Base-by-base conservation (phyloP, 73 alveolate genomes). In the Blepharisma japonicum region DNA sequence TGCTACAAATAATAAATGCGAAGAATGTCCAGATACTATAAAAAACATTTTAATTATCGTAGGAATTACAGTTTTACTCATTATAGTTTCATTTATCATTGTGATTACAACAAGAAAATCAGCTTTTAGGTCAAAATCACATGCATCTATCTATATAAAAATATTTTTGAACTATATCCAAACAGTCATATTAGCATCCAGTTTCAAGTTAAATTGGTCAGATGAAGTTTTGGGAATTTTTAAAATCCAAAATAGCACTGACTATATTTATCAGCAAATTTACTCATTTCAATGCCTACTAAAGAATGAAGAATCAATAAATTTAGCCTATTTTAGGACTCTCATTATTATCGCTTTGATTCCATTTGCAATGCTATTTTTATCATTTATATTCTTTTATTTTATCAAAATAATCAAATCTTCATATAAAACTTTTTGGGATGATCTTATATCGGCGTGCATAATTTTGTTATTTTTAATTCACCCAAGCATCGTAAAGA, bases 231-330 rank as follows among this genome's bases (percentile, higher is more conserved):
- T 79, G 47, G 55, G 42, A 20, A 14, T 81, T 9, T 20, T 81
- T 54, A 55, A 54, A 8, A 61, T 81, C 32, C 70, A 85, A 45
- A 6, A 53, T 21, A 25, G 6, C 14, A 20, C 83, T 6, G 67
- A 79, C 7, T 54, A 68, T 50, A 46, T 77, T 21, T 50, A 82
- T 45, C 76, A 80, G 6, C 71, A 71, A 18, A 21, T 85, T 39
- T 81, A 78, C 71, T 81, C 89, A 45, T 68, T 70, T 38, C 88
- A 85, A 48, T 85, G 92, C 74, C 80, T 81, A 6, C n/a, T n/a
- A n/a, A n/a, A n/a, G n/a, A n/a, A n/a, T n/a, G n/a, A n/a, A n/a
- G n/a, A n/a, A n/a, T n/a, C n/a, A n/a, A n/a, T n/a, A n/a, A n/a
- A n/a, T n/a, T n/a, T n/a, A n/a, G n/a, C n/a, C n/a, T n/a, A n/a